Evolutionary conservation across 768 basidiomycete genomes (phyloP).

Genomic region (Mycena pura): DNA sequence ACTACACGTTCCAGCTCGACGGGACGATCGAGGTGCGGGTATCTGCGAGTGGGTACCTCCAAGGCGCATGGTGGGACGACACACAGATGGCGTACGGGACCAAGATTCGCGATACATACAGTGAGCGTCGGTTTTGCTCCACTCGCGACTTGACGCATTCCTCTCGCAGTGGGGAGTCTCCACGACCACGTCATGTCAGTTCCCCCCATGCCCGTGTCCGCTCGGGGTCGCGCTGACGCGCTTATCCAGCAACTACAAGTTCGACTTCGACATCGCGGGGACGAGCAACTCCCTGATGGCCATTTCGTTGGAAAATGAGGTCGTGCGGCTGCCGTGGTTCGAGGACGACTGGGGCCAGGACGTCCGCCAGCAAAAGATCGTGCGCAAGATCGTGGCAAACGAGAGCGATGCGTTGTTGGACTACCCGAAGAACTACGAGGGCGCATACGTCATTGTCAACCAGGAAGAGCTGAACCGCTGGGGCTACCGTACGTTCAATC

Average conservation of each 20-base stretch:
- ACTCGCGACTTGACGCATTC: neutral
- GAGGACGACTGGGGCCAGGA: constrained; percentile 66
- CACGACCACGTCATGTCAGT: constrained; percentile 68
- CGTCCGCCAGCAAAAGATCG: constrained; percentile 61
- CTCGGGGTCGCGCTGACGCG: neutral
- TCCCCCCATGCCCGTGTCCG: too few species aligned
- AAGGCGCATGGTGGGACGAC: constrained; percentile 65
- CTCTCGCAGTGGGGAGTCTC: constrained; percentile 62
- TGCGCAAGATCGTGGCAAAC: constrained; percentile 52
- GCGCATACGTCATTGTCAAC: constrained; percentile 63
- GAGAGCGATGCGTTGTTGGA: constrained; percentile 60
- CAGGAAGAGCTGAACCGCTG: constrained; percentile 58
- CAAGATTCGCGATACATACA: constrained; percentile 60
- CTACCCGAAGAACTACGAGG: constrained; percentile 62
- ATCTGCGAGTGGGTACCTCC: constrained; percentile 73
- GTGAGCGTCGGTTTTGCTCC: constrained; percentile 40
- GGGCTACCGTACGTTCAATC: constrained; percentile 47
- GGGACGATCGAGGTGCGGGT: constrained; percentile 73
- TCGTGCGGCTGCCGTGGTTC: constrained; percentile 60
- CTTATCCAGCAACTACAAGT: constrained; percentile 37
- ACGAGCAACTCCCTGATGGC: constrained; percentile 61
- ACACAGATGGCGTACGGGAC: constrained; percentile 59
- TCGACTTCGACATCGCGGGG: constrained; percentile 71
- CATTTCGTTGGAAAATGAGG: constrained; percentile 56
- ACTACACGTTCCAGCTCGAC: constrained; percentile 72